Evolutionary conservation across 768 basidiomycete species (phyloP).

Genomic region (Russula abietina): DNA sequence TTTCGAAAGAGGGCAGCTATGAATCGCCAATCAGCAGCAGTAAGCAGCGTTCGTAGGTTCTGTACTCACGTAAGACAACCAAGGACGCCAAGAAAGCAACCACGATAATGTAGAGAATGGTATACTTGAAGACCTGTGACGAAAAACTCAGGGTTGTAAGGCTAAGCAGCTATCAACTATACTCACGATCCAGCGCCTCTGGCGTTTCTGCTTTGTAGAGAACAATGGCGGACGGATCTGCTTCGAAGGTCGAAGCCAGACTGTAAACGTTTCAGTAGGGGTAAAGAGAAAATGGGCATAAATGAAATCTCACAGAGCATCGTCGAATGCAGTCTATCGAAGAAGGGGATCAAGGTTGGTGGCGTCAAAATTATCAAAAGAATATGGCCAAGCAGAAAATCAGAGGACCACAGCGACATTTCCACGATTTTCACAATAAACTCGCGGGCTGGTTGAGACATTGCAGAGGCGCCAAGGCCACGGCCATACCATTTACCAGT

Average conservation of each 20-base stretch:
- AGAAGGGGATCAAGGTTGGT: conserved; percentile 83
- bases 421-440: conserved; percentile 98
- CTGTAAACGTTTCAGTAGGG: conserved; percentile 34
- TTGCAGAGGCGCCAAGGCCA: conserved; percentile 81
- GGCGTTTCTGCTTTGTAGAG: conserved; percentile 89
- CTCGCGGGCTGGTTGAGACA: conserved; percentile 98
- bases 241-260: conserved; percentile 94
- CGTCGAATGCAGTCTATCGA: conserved; percentile 87
- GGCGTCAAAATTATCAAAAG: conserved; percentile 88
- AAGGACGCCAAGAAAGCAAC: conserved; percentile 74
- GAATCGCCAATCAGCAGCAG: conserved; percentile 22
- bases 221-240: conserved; percentile 91
- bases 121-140: conserved; percentile 71
- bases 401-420: conserved; percentile 90
- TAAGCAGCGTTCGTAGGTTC: conserved; percentile 11
- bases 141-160: background rate
- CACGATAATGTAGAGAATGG: conserved; percentile 72
- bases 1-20: conserved; percentile 78
- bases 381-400: conserved; percentile 82
- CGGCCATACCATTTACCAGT: conserved; percentile 96
- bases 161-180: background rate
- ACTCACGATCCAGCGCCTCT: conserved; percentile 83
- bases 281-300: background rate
- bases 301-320: conserved; percentile 35
- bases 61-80: conserved; percentile 69